Base-by-base conservation (phyloP, 352 stramenopile genomes). In the Peronospora belbahrii region DNA sequence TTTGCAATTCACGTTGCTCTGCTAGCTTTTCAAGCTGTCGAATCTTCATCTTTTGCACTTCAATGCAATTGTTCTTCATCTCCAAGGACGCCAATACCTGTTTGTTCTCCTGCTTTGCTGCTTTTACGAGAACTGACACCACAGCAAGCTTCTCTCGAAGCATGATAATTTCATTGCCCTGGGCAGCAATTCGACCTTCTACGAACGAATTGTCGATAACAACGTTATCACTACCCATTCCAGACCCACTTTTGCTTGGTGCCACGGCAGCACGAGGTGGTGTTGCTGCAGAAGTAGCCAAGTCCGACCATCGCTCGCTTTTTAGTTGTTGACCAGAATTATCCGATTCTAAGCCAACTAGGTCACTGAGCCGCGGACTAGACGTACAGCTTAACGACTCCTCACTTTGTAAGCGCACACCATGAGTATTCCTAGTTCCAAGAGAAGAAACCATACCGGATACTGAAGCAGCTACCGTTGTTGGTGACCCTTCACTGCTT, bases 11-110 rank as follows among this genome's bases (percentile, higher is more conserved):
- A n/a, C 71, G 63, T 27, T 85, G 74, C 1, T 65, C 55, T 6
- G 64, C 63, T 7, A 78, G 45, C 43, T 78, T 79, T 45, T 88
- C 75, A 13, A 91, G 45, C 41, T 88, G 73, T 1, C 54, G 55
- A 18, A 89, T 47, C 36, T 82, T 79, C 51, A 74, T 45, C 36
- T 88, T 70, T 18, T 86, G 74, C 1, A 67, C 55, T 30, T 88
- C 77, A 6, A 88, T 86, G 5, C 80, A 77, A 25, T 70, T 79
- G 31, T 91, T 73, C 48, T 89, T 91, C 2, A 88, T 65, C 42
- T 87, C 77, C 1, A 91, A 36, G 0, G 74, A 67, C n/a, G 64
- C 59, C 2, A 48, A 36, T 2, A 88, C 36, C 28, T 77, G 65
- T 8, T 58, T 53, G n/a, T 81, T 85, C 33, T 91, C 77, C 27